Percentiles rank a stretch among this genome's conserved stretches.
phyloP scores from a whole-genome alignment of 1,284 basidiomycete genomes.

The Cutaneotrichosporon spelunceum region DNA sequence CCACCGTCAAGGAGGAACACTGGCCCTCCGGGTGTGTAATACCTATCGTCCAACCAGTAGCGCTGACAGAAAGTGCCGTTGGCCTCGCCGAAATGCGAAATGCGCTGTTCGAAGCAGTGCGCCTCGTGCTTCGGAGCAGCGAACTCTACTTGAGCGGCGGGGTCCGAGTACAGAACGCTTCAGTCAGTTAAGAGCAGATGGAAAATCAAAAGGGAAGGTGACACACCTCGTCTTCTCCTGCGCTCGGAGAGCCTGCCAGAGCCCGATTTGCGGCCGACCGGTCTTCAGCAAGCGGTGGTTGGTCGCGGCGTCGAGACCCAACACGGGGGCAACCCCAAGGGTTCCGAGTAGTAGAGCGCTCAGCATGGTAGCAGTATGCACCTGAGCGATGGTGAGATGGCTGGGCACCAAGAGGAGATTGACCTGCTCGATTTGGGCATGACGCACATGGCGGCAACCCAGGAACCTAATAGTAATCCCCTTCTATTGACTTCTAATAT shows the following conservation, averaged over 20 bases:
- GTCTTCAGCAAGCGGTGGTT: conserved; percentile 33
- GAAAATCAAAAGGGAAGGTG: not conserved
- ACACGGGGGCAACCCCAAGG: not conserved
- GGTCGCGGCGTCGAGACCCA: conserved; percentile 23
- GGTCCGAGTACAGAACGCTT: not conserved
- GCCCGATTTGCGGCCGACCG: conserved; percentile 37
- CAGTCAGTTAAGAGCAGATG: too few relatives aligned
- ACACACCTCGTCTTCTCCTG: conserved; percentile 48
- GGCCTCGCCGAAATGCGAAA: conserved; percentile 63
- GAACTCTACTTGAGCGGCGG: conserved; percentile 13
- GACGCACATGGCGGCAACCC: not conserved
- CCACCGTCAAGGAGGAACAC: conserved; percentile 80
- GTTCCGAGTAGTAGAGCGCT: conserved; percentile 4
- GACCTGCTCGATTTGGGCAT: not conserved
- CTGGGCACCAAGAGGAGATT: not conserved
- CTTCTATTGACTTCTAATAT: not conserved
- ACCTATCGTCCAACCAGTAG: conserved; percentile 84
- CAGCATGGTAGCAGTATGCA: conserved; percentile 3
- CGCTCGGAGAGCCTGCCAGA: conserved; percentile 35
- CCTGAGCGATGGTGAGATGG: not conserved
- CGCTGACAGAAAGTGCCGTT: conserved; percentile 55
- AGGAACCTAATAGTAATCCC: not conserved
- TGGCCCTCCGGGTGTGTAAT: conserved; percentile 72
- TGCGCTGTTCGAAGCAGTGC: conserved; percentile 72
- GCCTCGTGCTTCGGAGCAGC: conserved; percentile 32